Evolutionary conservation across 805 yeast species (phyloP), one percentile per base, ranked within the genome.

Genomic region (Schwanniomyces sp.): DNA sequence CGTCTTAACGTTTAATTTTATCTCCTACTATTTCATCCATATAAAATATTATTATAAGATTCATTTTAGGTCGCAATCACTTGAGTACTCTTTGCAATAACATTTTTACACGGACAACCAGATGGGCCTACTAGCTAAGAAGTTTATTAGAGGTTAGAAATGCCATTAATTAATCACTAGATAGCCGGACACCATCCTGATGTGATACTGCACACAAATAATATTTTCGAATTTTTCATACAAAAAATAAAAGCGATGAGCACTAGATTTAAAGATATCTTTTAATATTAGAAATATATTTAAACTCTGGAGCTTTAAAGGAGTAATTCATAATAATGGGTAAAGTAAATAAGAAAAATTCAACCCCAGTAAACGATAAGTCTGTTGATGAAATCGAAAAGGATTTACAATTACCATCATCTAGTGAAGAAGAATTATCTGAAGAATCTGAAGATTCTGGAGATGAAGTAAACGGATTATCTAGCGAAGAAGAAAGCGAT

Each of bases 361-460:
- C 41, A 40, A 27, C 32, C 7, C 26, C 41, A 30, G 38, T 29
- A 24, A 34, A 28, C 21, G 56, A 55, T 25, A 52, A 49, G 40
- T 46, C 53, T 26, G 56, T 59, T 17, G 58, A 60, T 34, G 60
- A 57, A 14, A 55, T 56, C 45, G 61, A 60, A 34, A 48, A 47
- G 26, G 61, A 57, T 34, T 55, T 56, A 14, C 49, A 44, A 39
- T 49, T 54, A 39, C 45, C 51, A 24, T 56, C 53, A 26, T 37
- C 44, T 10, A 49, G 47, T 37, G 61, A 52, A 40, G 62, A 60
- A 45, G 61, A 61, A 45, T 58, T 61, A 48, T 50, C 61, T 25
- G 59, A 54, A 38, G 67, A 64, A 39, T 48, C 41, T 12, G 59
- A 53, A 41, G 40, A 9, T n/a, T 37, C 40, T 10, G 40, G 21